Conservation (phyloP, 306 rosid species). For the Gastrolobium villosum region DNA sequence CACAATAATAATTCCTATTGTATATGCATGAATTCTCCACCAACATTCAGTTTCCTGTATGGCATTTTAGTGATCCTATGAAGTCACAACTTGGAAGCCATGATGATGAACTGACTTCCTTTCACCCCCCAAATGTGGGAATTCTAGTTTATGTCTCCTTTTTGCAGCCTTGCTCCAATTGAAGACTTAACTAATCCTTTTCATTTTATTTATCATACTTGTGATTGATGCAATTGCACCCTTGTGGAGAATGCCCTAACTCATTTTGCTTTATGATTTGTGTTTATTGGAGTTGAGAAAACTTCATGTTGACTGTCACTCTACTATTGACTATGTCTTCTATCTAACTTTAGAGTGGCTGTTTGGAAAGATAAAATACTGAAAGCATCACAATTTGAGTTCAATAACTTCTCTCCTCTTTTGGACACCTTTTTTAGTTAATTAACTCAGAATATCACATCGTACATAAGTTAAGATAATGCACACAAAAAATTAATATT, state of each 20-base stretch:
- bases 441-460: not conserved
- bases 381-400: constrained; percentile 23
- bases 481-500: constrained; percentile 15
- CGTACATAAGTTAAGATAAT: not conserved
- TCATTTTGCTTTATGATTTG: constrained; percentile 32
- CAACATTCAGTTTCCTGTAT: constrained; percentile 1
- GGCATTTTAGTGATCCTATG: constrained; percentile 35
- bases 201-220: not conserved
- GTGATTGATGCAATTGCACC: constrained; percentile 13
- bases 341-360: constrained; percentile 19
- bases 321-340: not conserved
- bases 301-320: constrained; percentile 30
- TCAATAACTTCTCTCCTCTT: constrained; percentile 10
- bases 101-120: constrained; percentile 14
- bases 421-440: not conserved
- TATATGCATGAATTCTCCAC: constrained; percentile 1
- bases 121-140: constrained; percentile 4
- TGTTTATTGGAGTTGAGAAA: constrained; percentile 34
- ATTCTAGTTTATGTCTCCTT: constrained; percentile 21
- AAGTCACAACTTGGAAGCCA: constrained; percentile 6
- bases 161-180: constrained; percentile 9
- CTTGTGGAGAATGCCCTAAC: constrained; percentile 18
- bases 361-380: constrained; percentile 5
- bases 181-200: constrained; percentile 33
- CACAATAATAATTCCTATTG: not conserved